phyloP scores from a whole-genome alignment of 2,329 filamentous ascomycete species.

The Talaromyces sp. region DNA sequence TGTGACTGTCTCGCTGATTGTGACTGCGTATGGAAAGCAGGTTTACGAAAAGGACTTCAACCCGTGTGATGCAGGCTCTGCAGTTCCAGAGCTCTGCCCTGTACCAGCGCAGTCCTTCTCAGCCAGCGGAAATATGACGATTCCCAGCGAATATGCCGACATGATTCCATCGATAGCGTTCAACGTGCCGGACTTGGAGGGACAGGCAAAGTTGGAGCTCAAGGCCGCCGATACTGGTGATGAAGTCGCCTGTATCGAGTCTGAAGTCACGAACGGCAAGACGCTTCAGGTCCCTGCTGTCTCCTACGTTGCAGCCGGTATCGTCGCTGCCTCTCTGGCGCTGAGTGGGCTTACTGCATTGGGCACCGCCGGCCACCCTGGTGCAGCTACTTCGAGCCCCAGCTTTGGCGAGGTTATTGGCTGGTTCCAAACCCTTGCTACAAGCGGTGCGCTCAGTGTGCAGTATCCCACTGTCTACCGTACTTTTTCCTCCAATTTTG shows the following conservation, averaged over 20 bases:
- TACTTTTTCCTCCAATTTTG: slow-evolving; percentile 90
- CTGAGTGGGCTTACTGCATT: slow-evolving; percentile 69
- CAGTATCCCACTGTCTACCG: slow-evolving; percentile 82
- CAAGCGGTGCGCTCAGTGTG: slow-evolving; percentile 94
- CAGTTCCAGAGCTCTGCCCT: slow-evolving; percentile 74
- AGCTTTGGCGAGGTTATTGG: slow-evolving; percentile 80
- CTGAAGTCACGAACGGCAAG: slow-evolving; percentile 81
- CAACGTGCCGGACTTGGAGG: slow-evolving; percentile 82
- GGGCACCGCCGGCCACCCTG: slow-evolving; percentile 57
- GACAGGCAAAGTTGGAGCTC: slow-evolving; percentile 74
- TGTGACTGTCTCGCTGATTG: slow-evolving; percentile 69
- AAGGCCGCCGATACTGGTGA: slow-evolving; percentile 56
- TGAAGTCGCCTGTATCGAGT: slow-evolving; percentile 76
- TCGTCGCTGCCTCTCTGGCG: slow-evolving; percentile 77
- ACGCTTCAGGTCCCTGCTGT: slow-evolving; percentile 71
- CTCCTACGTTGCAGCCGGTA: slow-evolving; percentile 75
- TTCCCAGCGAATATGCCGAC: slow-evolving; percentile 67
- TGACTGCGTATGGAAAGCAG: slow-evolving; percentile 77
- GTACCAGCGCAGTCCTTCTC: slow-evolving; percentile 72
- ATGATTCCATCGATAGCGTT: slow-evolving; percentile 88
- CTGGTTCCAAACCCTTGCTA: slow-evolving; percentile 90
- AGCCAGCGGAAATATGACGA: slow-evolving; percentile 66
- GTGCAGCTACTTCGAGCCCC: slow-evolving; percentile 67
- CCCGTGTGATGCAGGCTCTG: slow-evolving; percentile 67
- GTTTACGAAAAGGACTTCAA: slow-evolving; percentile 79